Conservation (phyloP, 2,329 filamentous ascomycete genomes). For the Neodidymelliopsis sp. region DNA sequence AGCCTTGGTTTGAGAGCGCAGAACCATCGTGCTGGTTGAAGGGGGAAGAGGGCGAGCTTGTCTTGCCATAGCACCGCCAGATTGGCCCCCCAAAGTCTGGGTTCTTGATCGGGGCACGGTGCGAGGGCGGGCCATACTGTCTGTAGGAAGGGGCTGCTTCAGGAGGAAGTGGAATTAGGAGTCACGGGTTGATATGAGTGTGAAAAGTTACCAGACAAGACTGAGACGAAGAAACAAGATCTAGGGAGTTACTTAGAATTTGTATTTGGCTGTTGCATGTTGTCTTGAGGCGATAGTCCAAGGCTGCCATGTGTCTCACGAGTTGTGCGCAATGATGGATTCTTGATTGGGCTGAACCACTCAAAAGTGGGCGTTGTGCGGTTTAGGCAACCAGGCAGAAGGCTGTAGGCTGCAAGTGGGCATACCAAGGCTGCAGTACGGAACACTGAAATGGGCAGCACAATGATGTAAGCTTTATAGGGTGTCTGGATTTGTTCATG, state of each 20-base stretch:
- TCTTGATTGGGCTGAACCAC: not conserved
- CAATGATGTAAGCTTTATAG: too few relatives aligned
- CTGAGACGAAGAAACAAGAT: not conserved
- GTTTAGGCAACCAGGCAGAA: constrained; percentile 13
- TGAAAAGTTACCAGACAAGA: not conserved
- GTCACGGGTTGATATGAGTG: not conserved
- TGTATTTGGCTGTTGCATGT: not conserved
- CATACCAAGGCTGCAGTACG: constrained; percentile 6
- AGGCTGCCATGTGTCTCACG: not conserved
- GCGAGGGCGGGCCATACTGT: too few relatives aligned
- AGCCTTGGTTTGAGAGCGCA: constrained; percentile 23
- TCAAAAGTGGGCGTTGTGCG: not conserved
- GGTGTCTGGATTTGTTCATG: too few relatives aligned
- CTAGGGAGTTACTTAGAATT: not conserved
- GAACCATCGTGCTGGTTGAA: constrained; percentile 12
- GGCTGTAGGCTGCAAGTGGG: constrained; percentile 8
- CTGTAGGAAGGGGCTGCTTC: too few relatives aligned
- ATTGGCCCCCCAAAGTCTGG: too few relatives aligned
- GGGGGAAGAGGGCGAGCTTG: not conserved
- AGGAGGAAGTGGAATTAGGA: not conserved
- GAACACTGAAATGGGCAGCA: too few relatives aligned
- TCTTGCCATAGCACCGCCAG: not conserved
- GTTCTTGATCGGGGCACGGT: too few relatives aligned
- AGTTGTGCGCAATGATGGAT: too few relatives aligned
- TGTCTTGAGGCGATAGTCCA: not conserved